A percentile compares a stretch with the other conserved stretches of the same genome.
phyloP scores from a whole-genome alignment of 2,329 filamentous ascomycete genomes.

The Magnaporthales sp. region DNA sequence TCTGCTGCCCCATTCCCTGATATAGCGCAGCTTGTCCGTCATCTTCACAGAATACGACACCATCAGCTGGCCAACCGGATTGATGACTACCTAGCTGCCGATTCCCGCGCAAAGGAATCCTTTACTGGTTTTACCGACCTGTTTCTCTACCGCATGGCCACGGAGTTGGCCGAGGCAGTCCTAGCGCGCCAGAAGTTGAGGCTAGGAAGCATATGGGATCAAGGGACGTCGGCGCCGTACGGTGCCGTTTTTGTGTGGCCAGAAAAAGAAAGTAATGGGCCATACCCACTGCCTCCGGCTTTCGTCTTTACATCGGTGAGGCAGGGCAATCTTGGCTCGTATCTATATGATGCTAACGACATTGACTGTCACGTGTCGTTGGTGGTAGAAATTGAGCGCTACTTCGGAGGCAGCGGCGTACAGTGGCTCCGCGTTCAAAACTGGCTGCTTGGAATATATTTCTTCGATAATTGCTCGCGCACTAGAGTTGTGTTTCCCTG shows the following conservation, averaged over 20 bases:
- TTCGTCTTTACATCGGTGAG: neutral
- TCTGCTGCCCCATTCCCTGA: no score
- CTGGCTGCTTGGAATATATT: conserved; percentile 17
- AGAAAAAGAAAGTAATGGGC: neutral
- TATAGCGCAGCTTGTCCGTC: conserved; percentile 8
- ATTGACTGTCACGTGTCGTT: neutral
- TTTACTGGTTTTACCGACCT: neutral
- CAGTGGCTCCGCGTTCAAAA: conserved; percentile 9
- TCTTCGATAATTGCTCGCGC: conserved; percentile 10
- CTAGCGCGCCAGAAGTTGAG: neutral
- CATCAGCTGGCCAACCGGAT: neutral
- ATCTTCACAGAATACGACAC: neutral
- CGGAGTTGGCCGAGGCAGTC: neutral
- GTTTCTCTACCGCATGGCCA: conserved; percentile 2
- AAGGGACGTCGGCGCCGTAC: neutral
- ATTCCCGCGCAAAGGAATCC: conserved; percentile 2
- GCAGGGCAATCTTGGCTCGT: neutral
- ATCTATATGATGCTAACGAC: neutral
- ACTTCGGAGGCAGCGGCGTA: neutral
- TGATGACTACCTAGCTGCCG: conserved; percentile 7
- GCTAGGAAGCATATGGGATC: conserved; percentile 3
- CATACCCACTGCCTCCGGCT: neutral
- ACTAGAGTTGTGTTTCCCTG: conserved; percentile 16
- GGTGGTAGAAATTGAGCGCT: neutral
- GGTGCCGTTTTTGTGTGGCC: neutral